Base-by-base conservation (phyloP, 148 eudicot species). In the Linanthus parryae region DNA sequence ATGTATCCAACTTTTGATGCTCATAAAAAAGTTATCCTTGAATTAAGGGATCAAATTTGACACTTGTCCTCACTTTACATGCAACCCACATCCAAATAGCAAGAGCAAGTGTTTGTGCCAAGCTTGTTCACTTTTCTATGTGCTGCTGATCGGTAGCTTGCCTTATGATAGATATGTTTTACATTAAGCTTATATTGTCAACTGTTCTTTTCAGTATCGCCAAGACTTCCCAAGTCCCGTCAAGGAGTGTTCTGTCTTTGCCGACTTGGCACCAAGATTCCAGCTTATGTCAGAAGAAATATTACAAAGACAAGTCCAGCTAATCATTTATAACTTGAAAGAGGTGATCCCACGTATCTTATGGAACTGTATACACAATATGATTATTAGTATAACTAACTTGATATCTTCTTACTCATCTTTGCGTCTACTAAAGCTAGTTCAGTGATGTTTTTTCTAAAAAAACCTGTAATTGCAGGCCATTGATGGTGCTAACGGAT, bases 401-500 rank as follows among this genome's bases (percentile, higher is more conserved):
- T n/a, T n/a, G 26, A 3, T 5, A 25, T 19, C 1, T 34, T 8
- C 48, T 22, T 15, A 25, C 17, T 47, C 35, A 5, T 37, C 5
- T 36, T n/a, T n/a, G n/a, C n/a, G n/a, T n/a, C 11, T 10, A n/a
- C 23, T 25, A 47, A 41, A 47, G 33, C 28, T 43, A n/a, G 16
- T 35, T 38, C n/a, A 3, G 12, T 39, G 35, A 44, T 61, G 2
- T 10, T 25, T 24, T 11, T 25, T 40, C 14, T 52, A 36, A n/a
- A 13, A 29, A 56, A 44, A 59, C 23, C 40, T 33, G 31, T 48
- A 48, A 24, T 58, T 59, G 54, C 57, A 91, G 98, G 98, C 88
- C 48, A 61, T 87, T 48, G 98, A 92, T 75, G 94, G 87, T 21
- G 98, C 96, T 44, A 81, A 92, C 66, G 98, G 98, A 57, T 92